phyloP scores from a whole-genome alignment of 208 protist genomes.

The Endotrypanum monterogeii region DNA sequence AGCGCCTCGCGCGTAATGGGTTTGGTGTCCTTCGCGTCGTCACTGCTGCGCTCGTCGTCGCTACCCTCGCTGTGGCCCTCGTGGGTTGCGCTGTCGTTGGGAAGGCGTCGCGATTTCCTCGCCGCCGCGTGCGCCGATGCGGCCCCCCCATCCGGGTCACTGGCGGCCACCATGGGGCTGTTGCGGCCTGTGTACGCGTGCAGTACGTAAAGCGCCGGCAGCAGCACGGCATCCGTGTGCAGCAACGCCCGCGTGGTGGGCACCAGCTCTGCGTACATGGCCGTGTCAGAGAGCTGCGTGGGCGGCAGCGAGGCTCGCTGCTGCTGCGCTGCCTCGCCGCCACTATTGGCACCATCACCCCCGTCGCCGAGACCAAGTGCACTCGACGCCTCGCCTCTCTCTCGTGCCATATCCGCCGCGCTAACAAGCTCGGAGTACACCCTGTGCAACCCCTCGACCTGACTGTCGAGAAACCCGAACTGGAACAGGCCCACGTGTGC shows the following conservation, averaged over 20 bases:
- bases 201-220: conserved; percentile 55
- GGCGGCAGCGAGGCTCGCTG: conserved; percentile 20
- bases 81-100: neutral
- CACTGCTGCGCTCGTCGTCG: neutral
- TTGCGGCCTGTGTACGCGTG: conserved; percentile 34
- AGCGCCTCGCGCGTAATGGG: conserved; percentile 37
- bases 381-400: neutral
- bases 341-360: neutral
- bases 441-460: conserved; percentile 34
- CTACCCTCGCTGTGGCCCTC: neutral
- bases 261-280: conserved; percentile 42
- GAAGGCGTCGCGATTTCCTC: neutral
- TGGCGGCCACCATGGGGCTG: neutral
- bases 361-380: neutral
- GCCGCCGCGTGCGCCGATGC: neutral
- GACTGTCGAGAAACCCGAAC: conserved; percentile 33
- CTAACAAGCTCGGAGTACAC: conserved; percentile 29
- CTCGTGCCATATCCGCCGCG: neutral
- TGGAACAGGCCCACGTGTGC: conserved; percentile 54
- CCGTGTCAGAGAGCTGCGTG: conserved; percentile 20
- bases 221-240: conserved; percentile 73
- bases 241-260: conserved; percentile 61
- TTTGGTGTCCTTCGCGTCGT: conserved; percentile 19
- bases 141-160: neutral
- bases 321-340: conserved; percentile 1